phyloP scores from a whole-genome alignment of 2,329 filamentous ascomycete genomes.

The Didymella glomerata region DNA sequence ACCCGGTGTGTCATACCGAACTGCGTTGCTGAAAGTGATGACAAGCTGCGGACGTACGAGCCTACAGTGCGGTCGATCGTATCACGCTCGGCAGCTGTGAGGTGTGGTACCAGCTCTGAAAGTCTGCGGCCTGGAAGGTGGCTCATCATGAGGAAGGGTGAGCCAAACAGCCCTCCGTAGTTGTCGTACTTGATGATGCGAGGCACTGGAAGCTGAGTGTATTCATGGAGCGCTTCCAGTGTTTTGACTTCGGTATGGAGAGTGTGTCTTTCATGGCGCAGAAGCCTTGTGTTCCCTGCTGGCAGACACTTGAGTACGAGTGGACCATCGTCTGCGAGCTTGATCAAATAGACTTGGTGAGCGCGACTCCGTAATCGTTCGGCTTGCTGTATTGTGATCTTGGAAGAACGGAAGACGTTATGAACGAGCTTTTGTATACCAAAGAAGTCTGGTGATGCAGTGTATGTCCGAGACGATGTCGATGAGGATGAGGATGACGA shows the following conservation, averaged over 20 bases:
- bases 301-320: conserved; percentile 56
- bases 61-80: conserved; percentile 54
- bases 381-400: conserved; percentile 44
- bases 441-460: conserved; percentile 41
- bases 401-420: conserved; percentile 43
- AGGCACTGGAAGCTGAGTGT: conserved; percentile 50
- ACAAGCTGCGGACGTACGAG: conserved; percentile 53
- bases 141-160: conserved; percentile 47
- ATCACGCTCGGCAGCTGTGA: conserved; percentile 49
- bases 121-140: conserved; percentile 46
- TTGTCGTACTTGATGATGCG: conserved; percentile 52
- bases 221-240: conserved; percentile 50
- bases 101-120: conserved; percentile 39
- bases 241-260: conserved; percentile 52
- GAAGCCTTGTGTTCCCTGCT: conserved; percentile 47
- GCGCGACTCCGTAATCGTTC: conserved; percentile 48
- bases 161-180: conserved; percentile 38
- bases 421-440: conserved; percentile 48
- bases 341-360: conserved; percentile 55
- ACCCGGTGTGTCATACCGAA: conserved; percentile 63
- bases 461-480: conserved; percentile 30
- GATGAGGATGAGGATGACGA: conserved; percentile 41
- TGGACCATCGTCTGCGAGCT: conserved; percentile 49
- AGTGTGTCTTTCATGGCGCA: conserved; percentile 55
- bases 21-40: conserved; percentile 55